Conservation (phyloP, 768 basidiomycete species). For the Amanita rubescens region DNA sequence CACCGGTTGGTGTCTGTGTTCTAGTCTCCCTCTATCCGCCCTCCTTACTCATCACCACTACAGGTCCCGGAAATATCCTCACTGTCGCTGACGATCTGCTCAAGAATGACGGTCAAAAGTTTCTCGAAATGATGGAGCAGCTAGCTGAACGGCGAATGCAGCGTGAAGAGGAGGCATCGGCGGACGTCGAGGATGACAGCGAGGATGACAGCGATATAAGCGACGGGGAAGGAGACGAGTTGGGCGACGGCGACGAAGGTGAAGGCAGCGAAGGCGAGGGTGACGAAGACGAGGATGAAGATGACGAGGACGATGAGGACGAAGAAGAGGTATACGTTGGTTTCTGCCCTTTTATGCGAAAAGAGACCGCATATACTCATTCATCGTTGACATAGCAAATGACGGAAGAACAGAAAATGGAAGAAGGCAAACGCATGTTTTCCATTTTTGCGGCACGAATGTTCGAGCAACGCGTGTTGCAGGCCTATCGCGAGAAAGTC, state of each 20-base stretch:
- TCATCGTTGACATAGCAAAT: slow-evolving; percentile 42
- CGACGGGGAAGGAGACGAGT: slow-evolving; percentile 54
- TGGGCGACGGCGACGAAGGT: slow-evolving; percentile 53
- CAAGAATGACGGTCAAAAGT: slow-evolving; percentile 98
- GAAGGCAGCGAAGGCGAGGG: slow-evolving; percentile 57
- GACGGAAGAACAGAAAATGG: slow-evolving; percentile 98
- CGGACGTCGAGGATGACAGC: slow-evolving; percentile 38
- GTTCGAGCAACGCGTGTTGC: slow-evolving; percentile 98
- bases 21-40: slow-evolving; percentile 5
- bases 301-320: slow-evolving; percentile 52
- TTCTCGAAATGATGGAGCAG: slow-evolving; percentile 99
- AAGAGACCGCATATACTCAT: slow-evolving; percentile 10
- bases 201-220: slow-evolving; percentile 41
- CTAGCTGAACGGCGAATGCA: slow-evolving; percentile 91
- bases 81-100: slow-evolving; percentile 98
- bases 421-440: slow-evolving; percentile 99
- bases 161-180: slow-evolving; percentile 64
- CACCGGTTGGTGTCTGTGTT: slow-evolving; percentile 44
- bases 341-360: slow-evolving; percentile 10
- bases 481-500: slow-evolving; percentile 94
- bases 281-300: slow-evolving; percentile 60
- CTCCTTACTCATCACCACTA: slow-evolving; percentile 9
- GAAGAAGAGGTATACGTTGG: slow-evolving; percentile 43
- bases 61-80: slow-evolving; percentile 87
- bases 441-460: slow-evolving; percentile 98